Conservation (phyloP, 305 asterid species). For the Solanum hybrid region DNA sequence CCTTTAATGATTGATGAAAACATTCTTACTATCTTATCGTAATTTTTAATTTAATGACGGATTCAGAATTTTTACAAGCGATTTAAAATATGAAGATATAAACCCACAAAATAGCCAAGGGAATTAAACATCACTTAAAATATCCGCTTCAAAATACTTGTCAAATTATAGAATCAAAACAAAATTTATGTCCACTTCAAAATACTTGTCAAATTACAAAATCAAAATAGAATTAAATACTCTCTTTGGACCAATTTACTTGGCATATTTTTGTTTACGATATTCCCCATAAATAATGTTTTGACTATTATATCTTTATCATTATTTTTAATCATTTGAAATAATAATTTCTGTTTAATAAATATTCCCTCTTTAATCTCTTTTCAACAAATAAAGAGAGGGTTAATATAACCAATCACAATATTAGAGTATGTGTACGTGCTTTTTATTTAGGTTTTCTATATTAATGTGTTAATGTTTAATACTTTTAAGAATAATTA, state of each 20-base stretch:
- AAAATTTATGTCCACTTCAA: neutral
- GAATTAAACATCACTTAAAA: neutral
- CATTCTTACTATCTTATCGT: fast-evolving
- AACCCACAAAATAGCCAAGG: neutral
- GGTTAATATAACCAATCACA: neutral
- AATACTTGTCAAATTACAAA: neutral
- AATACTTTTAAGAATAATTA: neutral
- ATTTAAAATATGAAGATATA: neutral
- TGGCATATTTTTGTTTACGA: neutral
- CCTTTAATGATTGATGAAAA: neutral
- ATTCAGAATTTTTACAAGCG: fast-evolving
- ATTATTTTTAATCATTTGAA: neutral
- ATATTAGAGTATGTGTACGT: neutral
- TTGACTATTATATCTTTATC: neutral
- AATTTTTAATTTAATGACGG: fast-evolving
- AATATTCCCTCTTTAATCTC: neutral
- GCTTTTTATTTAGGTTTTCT: neutral
- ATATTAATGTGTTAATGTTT: neutral
- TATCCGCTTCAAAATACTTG: neutral
- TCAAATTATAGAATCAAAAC: neutral
- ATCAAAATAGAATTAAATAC: neutral
- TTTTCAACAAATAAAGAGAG: neutral
- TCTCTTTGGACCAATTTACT: neutral
- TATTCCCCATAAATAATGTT: neutral
- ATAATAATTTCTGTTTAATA: neutral